Conservation (phyloP, 1,139 yeast species). For the Candida neerlandica region DNA sequence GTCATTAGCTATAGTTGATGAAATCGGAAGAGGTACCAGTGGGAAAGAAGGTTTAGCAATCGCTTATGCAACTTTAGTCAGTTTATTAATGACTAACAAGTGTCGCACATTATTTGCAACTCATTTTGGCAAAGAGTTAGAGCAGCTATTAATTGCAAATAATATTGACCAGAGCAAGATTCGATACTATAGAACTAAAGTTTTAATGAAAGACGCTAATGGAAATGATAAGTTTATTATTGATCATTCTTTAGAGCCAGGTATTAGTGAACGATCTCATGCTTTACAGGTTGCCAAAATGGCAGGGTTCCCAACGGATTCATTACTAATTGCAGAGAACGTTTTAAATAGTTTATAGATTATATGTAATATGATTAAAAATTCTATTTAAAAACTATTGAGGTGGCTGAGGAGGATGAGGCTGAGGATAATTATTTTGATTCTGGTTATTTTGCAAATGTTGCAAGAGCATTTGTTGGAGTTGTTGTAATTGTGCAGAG, state of each 20-base stretch:
- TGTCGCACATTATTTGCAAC: slow-evolving; percentile 91
- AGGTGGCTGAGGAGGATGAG: slow-evolving; percentile 5
- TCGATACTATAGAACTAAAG: slow-evolving; percentile 54
- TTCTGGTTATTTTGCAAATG: slow-evolving; percentile 15
- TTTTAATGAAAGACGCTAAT: slow-evolving; percentile 23
- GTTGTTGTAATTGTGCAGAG: slow-evolving; percentile 21
- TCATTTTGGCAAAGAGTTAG: slow-evolving; percentile 79
- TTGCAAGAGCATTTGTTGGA: slow-evolving; percentile 19
- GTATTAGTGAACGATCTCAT: slow-evolving; percentile 76
- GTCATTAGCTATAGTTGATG: slow-evolving; percentile 89
- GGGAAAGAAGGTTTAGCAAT: slow-evolving; percentile 87
- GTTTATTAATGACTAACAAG: slow-evolving; percentile 55
- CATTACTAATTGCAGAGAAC: slow-evolving; percentile 52
- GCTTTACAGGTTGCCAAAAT: slow-evolving; percentile 82
- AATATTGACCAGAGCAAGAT: slow-evolving; percentile 34
- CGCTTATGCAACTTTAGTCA: slow-evolving; percentile 77
- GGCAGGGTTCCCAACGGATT: slow-evolving; percentile 79
- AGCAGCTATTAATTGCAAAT: slow-evolving; percentile 28
- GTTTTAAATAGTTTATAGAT: slow-evolving; percentile 28
- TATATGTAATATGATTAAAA: slow-evolving; percentile 6
- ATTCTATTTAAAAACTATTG: slow-evolving; percentile 1
- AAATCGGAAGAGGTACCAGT: slow-evolving; percentile 96
- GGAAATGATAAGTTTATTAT: slow-evolving; percentile 35
- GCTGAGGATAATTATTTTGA: slow-evolving; percentile 9
- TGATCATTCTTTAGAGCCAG: slow-evolving; percentile 66